Conservation (phyloP, 139 green algal species). For the Micromonas commoda region DNA sequence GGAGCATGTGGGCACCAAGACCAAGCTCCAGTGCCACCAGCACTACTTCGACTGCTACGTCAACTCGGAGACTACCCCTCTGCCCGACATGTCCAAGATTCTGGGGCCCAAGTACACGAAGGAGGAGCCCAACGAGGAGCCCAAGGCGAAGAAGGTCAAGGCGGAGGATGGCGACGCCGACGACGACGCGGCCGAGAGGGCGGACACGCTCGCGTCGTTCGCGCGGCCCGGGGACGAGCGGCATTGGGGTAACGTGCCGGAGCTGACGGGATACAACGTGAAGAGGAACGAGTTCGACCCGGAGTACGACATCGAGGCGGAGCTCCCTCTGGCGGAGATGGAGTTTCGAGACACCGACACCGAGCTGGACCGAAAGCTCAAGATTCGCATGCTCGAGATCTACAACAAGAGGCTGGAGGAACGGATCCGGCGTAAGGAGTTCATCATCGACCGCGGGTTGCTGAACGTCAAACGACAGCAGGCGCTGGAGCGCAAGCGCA, state of each 20-base stretch:
- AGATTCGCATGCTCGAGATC: conserved; percentile 67
- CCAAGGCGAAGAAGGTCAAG: conserved; percentile 32
- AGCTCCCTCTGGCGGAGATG: conserved; percentile 58
- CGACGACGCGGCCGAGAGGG: not conserved
- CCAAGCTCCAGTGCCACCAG: conserved; percentile 51
- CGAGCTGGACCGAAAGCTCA: conserved; percentile 50
- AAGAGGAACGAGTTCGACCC: conserved; percentile 87
- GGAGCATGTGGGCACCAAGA: conserved; percentile 75
- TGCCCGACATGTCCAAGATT: conserved; percentile 40
- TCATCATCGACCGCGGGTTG: conserved; percentile 58
- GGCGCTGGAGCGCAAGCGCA: conserved; percentile 54
- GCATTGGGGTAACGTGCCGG: not conserved
- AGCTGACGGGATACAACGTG: conserved; percentile 66
- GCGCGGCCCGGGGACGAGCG: not conserved
- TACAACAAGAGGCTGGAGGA: conserved; percentile 68
- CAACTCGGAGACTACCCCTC: conserved; percentile 38
- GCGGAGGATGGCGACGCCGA: not conserved
- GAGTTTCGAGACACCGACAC: conserved; percentile 47
- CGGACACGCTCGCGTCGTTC: not conserved
- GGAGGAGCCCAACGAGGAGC: conserved; percentile 51
- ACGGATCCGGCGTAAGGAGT: conserved; percentile 52
- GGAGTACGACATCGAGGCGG: conserved; percentile 80
- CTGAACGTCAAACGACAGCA: conserved; percentile 55
- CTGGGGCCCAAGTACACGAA: conserved; percentile 36
- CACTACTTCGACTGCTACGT: conserved; percentile 85